phyloP scores from a whole-genome alignment of 2,329 filamentous ascomycete genomes.

The Botrytis squamosa region DNA sequence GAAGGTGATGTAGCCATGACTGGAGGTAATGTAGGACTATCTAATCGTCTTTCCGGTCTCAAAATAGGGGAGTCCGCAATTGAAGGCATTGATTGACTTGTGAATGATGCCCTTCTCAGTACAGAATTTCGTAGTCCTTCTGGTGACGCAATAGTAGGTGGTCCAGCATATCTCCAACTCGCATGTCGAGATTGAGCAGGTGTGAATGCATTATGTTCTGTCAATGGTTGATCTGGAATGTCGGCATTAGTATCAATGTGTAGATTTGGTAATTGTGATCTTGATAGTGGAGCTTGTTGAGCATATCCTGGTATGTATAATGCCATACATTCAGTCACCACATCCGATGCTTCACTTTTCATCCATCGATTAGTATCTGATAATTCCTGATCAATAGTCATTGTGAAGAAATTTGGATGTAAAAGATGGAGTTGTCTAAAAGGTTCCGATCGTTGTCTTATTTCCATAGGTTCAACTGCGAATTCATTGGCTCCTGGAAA shows the following conservation, averaged over 20 bases:
- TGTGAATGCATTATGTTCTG: slow-evolving; percentile 30
- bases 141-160: slow-evolving; percentile 44
- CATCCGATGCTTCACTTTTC: slow-evolving; percentile 75
- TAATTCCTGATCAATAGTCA: slow-evolving; percentile 77
- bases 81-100: slow-evolving; percentile 48
- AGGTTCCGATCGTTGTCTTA: slow-evolving; percentile 71
- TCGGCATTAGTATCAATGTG: slow-evolving; percentile 32
- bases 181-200: slow-evolving; percentile 36
- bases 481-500: slow-evolving; percentile 69
- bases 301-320: slow-evolving; percentile 48
- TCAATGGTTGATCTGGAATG: slow-evolving; percentile 34
- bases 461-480: slow-evolving; percentile 75
- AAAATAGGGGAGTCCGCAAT: slow-evolving; percentile 45
- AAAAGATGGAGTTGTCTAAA: slow-evolving; percentile 72
- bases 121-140: slow-evolving; percentile 43
- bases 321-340: slow-evolving; percentile 75
- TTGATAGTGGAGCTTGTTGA: slow-evolving; percentile 22
- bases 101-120: slow-evolving; percentile 49
- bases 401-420: slow-evolving; percentile 80
- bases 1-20: slow-evolving; percentile 48
- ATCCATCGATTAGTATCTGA: slow-evolving; percentile 75
- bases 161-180: slow-evolving; percentile 56
- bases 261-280: slow-evolving; percentile 20
- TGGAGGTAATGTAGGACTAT: slow-evolving; percentile 64
- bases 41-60: slow-evolving; percentile 38